phyloP scores from a whole-genome alignment of 768 basidiomycete species.

The Cantharellus anzutake region DNA sequence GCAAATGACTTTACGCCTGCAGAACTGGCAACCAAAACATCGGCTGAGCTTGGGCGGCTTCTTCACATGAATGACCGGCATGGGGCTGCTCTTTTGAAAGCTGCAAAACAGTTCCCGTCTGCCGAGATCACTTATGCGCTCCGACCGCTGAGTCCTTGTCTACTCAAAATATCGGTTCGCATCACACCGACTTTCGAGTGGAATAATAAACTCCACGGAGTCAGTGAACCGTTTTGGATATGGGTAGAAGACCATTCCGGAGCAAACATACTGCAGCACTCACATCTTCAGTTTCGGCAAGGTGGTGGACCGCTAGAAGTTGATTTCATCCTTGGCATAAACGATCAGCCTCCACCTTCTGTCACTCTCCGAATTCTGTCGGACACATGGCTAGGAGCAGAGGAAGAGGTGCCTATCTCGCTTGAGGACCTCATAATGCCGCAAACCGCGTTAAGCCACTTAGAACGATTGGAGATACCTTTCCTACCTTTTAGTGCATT shows the following conservation, averaged over 20 bases:
- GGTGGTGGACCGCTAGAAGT: slow-evolving; percentile 38
- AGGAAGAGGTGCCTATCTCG: slow-evolving; percentile 45
- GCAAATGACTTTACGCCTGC: slow-evolving; percentile 61
- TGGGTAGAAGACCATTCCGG: slow-evolving; percentile 85
- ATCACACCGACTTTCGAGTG: slow-evolving; percentile 59
- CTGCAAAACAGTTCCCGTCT: slow-evolving; percentile 73
- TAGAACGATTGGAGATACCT: slow-evolving; percentile 50
- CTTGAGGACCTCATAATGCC: slow-evolving; percentile 69
- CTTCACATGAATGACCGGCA: slow-evolving; percentile 75
- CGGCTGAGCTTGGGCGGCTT: slow-evolving; percentile 54
- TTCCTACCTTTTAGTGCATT: slow-evolving; percentile 43
- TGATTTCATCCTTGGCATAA: slow-evolving; percentile 68
- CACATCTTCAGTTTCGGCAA: slow-evolving; percentile 52
- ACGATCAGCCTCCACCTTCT: slow-evolving; percentile 35
- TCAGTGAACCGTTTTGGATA: slow-evolving; percentile 76
- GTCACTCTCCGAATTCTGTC: slow-evolving; percentile 67
- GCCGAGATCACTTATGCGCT: slow-evolving; percentile 44
- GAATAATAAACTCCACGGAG: slow-evolving; percentile 56
- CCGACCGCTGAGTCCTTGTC: slow-evolving; percentile 66
- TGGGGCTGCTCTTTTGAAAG: slow-evolving; percentile 56
- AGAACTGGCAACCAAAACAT: slow-evolving; percentile 49
- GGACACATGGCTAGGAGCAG: slow-evolving; percentile 86
- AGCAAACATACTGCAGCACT: slow-evolving; percentile 63
- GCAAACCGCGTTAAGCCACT: slow-evolving; percentile 30
- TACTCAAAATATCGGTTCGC: slow-evolving; percentile 54